phyloP scores from a whole-genome alignment of 2,329 filamentous ascomycete species.

The Beauveria brongniartii region DNA sequence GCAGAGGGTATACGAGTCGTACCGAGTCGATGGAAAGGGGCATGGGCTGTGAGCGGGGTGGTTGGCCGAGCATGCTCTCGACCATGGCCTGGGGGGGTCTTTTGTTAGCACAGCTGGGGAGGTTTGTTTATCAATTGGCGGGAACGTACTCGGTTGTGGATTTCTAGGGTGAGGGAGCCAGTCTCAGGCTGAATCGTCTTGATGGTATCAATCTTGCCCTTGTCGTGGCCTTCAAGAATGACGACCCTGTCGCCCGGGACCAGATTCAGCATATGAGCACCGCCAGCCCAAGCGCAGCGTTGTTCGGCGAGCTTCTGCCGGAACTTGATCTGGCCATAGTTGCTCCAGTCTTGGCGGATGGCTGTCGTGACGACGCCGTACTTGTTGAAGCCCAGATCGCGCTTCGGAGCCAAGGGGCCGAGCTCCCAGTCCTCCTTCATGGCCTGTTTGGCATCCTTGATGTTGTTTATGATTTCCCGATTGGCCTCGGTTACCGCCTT shows the following conservation, averaged over 20 bases:
- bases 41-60: conserved; percentile 23
- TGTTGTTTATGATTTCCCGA: conserved; percentile 26
- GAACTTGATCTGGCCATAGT: conserved; percentile 21
- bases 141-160: conserved; percentile 53
- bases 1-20: conserved; percentile 72
- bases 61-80: conserved; percentile 35
- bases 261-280: conserved; percentile 35
- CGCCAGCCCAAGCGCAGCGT: conserved; percentile 48
- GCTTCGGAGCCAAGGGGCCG: conserved; percentile 69
- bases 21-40: conserved; percentile 62
- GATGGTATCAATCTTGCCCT: conserved; percentile 77
- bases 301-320: conserved; percentile 29
- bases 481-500: conserved; percentile 23
- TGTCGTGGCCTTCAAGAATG: conserved; percentile 67
- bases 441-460: conserved; percentile 36
- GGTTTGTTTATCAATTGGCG: neutral
- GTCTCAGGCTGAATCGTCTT: conserved; percentile 42
- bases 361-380: conserved; percentile 48
- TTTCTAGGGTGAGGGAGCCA: conserved; percentile 54
- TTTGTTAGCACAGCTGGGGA: conserved; percentile 20
- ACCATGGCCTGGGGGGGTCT: conserved; percentile 32
- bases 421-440: conserved; percentile 70
- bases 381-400: conserved; percentile 56
- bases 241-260: conserved; percentile 56
- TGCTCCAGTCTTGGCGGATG: conserved; percentile 29